A percentile compares a stretch with the other conserved stretches of the same genome.
Conservation (phyloP, 306 rosid species). For the Quercus gilva region DNA sequence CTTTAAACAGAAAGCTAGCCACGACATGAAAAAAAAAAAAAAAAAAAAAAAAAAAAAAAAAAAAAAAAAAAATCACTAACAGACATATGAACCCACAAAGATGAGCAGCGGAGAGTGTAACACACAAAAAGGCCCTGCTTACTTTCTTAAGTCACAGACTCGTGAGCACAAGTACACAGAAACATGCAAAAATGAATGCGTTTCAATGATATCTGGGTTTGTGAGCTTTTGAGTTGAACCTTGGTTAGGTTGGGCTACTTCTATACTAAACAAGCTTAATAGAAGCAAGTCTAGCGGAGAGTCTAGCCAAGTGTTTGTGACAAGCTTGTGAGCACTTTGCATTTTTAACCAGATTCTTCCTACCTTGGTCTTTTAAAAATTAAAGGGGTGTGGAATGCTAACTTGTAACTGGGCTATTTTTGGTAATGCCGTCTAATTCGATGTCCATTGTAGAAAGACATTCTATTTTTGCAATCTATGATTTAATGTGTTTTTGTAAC, state of each 20-base stretch:
- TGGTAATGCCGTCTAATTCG: neutral
- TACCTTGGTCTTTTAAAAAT: neutral
- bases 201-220: neutral
- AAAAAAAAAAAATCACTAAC: neutral
- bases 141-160: too few relatives aligned
- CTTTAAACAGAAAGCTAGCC: neutral
- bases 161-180: too few relatives aligned
- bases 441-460: too few relatives aligned
- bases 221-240: neutral
- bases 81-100: neutral
- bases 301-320: neutral
- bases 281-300: neutral
- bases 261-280: too few relatives aligned
- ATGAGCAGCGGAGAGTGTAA: too few relatives aligned
- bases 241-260: too few relatives aligned
- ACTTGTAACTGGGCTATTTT: neutral
- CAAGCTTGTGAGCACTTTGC: too few relatives aligned
- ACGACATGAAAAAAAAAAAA: neutral
- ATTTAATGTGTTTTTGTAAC: too few relatives aligned
- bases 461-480: too few relatives aligned
- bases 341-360: neutral
- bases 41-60: neutral
- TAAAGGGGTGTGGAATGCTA: neutral
- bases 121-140: too few relatives aligned
- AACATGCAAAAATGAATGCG: too few relatives aligned